Evolutionary conservation across 129 eudicot species (phyloP).

Genomic region (Kitagawia praeruptora): DNA sequence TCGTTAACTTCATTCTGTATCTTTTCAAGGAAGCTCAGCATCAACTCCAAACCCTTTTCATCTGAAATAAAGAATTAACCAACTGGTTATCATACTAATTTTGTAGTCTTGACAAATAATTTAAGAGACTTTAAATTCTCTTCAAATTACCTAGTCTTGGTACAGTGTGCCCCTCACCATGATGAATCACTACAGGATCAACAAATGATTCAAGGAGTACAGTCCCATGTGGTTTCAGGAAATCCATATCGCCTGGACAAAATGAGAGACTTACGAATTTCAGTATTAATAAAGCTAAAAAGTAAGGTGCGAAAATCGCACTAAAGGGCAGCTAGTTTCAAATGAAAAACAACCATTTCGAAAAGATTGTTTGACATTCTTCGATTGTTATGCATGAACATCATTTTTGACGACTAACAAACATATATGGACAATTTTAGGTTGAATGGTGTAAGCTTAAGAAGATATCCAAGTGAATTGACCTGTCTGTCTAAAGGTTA

Average conservation of each 20-base stretch:
- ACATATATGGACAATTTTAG: neutral
- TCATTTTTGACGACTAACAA: neutral
- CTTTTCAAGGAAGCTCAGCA: conserved; percentile 44
- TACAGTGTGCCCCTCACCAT: conserved; percentile 77
- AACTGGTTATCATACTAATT: neutral
- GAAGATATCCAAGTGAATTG: neutral
- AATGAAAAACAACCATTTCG: too few relatives aligned
- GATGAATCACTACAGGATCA: conserved; percentile 59
- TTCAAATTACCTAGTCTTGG: conserved; percentile 65
- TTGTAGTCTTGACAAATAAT: neutral
- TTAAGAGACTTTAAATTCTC: neutral
- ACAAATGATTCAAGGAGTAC: conserved; percentile 48
- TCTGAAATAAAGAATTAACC: conserved; percentile 30
- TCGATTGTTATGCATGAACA: neutral
- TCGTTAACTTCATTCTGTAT: conserved; percentile 32
- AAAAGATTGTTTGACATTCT: neutral
- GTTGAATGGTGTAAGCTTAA: neutral
- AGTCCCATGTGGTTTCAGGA: conserved; percentile 42
- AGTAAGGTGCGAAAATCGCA: neutral
- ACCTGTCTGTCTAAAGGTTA: neutral
- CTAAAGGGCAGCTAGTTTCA: neutral
- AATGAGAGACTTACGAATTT: neutral
- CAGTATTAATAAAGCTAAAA: neutral
- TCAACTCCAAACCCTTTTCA: conserved; percentile 37
- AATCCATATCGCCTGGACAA: conserved; percentile 55